Evolutionary conservation across 2,329 filamentous ascomycete species (phyloP).

Genomic region (Venturia pyrina): DNA sequence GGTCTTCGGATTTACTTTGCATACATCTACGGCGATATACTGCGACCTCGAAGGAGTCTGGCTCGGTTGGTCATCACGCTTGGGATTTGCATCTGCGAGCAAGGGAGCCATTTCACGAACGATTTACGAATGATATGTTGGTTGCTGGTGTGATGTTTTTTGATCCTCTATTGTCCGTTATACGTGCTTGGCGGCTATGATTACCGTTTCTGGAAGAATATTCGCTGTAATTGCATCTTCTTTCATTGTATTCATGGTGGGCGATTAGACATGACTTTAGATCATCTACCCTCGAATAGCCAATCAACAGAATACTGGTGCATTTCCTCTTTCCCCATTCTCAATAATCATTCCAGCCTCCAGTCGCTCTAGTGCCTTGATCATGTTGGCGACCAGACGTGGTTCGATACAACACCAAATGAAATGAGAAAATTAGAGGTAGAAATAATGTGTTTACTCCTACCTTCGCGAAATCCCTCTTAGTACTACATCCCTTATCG

Average conservation of each 20-base stretch:
- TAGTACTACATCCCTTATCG: too few relatives aligned
- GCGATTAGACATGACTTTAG: neutral
- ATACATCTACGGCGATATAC: neutral
- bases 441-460: too few relatives aligned
- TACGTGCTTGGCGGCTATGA: neutral
- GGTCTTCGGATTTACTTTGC: conserved; percentile 2
- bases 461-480: too few relatives aligned
- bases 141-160: neutral
- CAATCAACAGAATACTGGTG: neutral
- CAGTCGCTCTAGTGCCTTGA: neutral
- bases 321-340: neutral
- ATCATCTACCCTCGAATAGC: too few relatives aligned
- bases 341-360: neutral
- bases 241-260: neutral
- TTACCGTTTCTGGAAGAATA: neutral
- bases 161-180: neutral
- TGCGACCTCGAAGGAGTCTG: neutral
- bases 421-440: too few relatives aligned
- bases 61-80: neutral
- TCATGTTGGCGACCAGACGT: neutral
- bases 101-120: neutral
- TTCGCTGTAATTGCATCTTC: neutral
- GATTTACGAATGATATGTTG: neutral
- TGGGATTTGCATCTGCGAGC: neutral
- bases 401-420: too few relatives aligned